A percentile compares a stretch with the other conserved stretches of the same genome.
These are phyloP conservation scores for California macrophylla DNA, from an alignment of 441 rosid genomes.

Conservation along the genomic window DNA sequence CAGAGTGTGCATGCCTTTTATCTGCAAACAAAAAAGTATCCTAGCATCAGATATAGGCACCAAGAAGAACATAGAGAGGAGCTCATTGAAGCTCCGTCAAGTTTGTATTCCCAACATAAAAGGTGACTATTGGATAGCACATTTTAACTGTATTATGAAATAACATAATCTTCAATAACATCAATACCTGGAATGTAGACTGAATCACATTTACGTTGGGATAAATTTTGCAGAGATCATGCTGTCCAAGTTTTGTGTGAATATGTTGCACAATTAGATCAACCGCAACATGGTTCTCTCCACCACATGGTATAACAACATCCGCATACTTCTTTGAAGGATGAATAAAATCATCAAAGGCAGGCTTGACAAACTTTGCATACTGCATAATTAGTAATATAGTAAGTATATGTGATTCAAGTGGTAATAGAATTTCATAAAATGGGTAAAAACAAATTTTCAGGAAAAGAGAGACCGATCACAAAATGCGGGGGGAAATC, in stretches of 20 bases:
- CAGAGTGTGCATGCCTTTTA: conserved; percentile 95
- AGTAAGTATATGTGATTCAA: conserved; percentile 2
- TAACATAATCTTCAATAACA: not conserved
- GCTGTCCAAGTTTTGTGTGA: conserved; percentile 86
- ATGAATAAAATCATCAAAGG: conserved; percentile 90
- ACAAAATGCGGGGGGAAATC: not conserved
- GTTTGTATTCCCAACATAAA: not conserved
- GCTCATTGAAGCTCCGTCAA: not conserved
- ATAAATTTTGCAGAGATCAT: conserved; percentile 90
- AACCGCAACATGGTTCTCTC: conserved; percentile 93
- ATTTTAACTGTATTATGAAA: not conserved
- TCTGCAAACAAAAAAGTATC: conserved; percentile 31
- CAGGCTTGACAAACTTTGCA: conserved; percentile 96
- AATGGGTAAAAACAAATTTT: not conserved
- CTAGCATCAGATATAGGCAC: not conserved
- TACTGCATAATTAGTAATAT: conserved; percentile 47
- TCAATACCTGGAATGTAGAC: conserved; percentile 82
- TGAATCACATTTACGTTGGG: conserved; percentile 71
- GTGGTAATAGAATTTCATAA: not conserved
- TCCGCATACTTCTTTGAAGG: conserved; percentile 97
- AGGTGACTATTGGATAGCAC: not conserved
- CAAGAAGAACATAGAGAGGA: not conserved
- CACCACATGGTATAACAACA: conserved; percentile 90
- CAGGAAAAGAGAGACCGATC: not conserved
- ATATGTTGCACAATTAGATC: conserved; percentile 97